Evolutionary conservation across 2,329 filamentous ascomycete species (phyloP).

Genomic region (Fusarium sacchari): DNA sequence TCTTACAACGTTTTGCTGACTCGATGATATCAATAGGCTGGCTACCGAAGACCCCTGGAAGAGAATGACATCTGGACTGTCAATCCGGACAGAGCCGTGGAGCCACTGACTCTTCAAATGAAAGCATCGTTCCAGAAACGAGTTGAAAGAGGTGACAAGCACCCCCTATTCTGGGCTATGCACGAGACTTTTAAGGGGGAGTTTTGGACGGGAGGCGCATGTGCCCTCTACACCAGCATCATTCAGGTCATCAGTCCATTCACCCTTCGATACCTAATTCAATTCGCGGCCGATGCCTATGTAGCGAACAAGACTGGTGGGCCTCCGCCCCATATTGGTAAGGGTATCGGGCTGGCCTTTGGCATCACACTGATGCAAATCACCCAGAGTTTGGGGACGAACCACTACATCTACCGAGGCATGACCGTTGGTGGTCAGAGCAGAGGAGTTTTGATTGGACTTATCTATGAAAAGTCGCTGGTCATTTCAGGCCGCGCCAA

Average conservation of each 20-base stretch:
- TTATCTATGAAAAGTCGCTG: conserved; percentile 95
- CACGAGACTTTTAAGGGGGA: conserved; percentile 88
- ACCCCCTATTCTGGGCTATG: conserved; percentile 81
- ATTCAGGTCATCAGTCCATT: conserved; percentile 87
- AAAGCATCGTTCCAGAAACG: conserved; percentile 75
- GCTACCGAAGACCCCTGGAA: conserved; percentile 86
- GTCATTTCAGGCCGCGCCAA: conserved; percentile 87
- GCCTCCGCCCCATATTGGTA: conserved; percentile 74
- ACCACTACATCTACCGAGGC: conserved; percentile 92
- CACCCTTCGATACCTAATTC: conserved; percentile 84
- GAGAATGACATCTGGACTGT: conserved; percentile 88
- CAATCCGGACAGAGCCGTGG: conserved; percentile 81
- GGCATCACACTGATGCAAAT: conserved; percentile 89
- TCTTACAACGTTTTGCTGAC: conserved; percentile 22
- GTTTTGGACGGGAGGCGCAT: conserved; percentile 85
- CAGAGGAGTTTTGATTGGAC: conserved; percentile 81
- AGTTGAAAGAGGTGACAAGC: conserved; percentile 73
- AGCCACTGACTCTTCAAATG: conserved; percentile 73
- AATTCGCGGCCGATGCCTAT: conserved; percentile 84
- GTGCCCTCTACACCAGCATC: conserved; percentile 76
- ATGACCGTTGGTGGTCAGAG: conserved; percentile 91
- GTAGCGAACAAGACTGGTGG: conserved; percentile 62
- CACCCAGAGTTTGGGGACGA: conserved; percentile 80
- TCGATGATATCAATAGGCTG: conserved; percentile 62
- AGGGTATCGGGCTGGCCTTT: conserved; percentile 83